Conservation (phyloP, 163 green algal genomes). For the Chlamydomonas reinhardtii region DNA sequence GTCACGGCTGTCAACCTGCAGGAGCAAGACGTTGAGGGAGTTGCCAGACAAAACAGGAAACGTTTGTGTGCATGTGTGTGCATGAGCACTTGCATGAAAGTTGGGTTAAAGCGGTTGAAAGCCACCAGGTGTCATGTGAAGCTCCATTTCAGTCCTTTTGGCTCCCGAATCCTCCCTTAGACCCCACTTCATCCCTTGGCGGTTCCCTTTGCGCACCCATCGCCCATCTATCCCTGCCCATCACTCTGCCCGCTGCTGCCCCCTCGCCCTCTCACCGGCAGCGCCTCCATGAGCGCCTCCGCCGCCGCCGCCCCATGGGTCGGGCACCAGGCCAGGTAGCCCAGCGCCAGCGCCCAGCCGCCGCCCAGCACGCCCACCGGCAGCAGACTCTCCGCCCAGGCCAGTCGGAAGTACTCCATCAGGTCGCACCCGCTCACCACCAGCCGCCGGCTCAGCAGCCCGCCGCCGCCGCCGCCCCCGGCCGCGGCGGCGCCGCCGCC, state of each 20-base stretch:
- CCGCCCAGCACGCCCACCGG: not conserved
- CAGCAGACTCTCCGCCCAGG: slow-evolving; percentile 46
- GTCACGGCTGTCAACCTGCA: slow-evolving; percentile 32
- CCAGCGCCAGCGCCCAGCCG: slow-evolving; percentile 47
- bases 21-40: too few species aligned
- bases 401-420: slow-evolving; percentile 59
- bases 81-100: too few species aligned
- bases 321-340: slow-evolving; percentile 69
- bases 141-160: too few species aligned
- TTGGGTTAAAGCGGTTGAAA: too few species aligned
- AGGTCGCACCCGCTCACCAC: slow-evolving; percentile 56
- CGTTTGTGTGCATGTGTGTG: too few species aligned
- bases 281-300: slow-evolving; percentile 59
- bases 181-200: too few species aligned
- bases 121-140: too few species aligned
- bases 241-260: not conserved
- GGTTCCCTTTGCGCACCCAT: not conserved
- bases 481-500: not conserved
- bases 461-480: not conserved
- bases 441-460: slow-evolving; percentile 49
- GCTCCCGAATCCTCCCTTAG: too few species aligned
- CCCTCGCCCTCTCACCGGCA: slow-evolving; percentile 42
- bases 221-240: not conserved
- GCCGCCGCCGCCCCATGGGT: slow-evolving; percentile 57
- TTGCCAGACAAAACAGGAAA: too few species aligned